phyloP scores from a whole-genome alignment of 23 red algal genomes.

The Gracilaria gracilis region DNA sequence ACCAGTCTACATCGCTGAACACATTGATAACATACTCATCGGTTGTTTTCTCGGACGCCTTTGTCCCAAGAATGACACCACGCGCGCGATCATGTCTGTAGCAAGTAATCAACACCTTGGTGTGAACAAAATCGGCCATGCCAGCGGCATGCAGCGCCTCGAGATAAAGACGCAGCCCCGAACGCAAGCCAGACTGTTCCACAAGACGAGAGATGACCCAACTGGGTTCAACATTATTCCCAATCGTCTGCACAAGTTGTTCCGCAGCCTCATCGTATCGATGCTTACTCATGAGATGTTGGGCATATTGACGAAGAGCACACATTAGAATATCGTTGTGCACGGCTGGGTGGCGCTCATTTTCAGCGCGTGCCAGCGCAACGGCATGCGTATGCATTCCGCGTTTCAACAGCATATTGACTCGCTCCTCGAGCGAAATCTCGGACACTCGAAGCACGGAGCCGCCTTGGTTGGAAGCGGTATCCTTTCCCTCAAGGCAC shows the following conservation, averaged over 20 bases:
- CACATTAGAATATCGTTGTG: slow-evolving; percentile 49
- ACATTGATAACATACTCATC: slow-evolving; percentile 75
- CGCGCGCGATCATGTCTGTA: slow-evolving; percentile 83
- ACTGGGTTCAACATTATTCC: slow-evolving; percentile 69
- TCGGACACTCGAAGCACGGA: slow-evolving; percentile 57
- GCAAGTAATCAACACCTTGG: slow-evolving; percentile 86
- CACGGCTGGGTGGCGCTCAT: not conserved
- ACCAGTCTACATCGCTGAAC: slow-evolving; percentile 76
- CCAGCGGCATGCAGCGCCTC: slow-evolving; percentile 76
- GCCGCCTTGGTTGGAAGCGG: not conserved
- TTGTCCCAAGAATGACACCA: slow-evolving; percentile 58
- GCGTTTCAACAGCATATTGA: slow-evolving; percentile 66
- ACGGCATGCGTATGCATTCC: slow-evolving; percentile 74
- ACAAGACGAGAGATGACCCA: slow-evolving; percentile 83
- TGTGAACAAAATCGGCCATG: slow-evolving; percentile 78
- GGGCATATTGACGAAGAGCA: slow-evolving; percentile 73
- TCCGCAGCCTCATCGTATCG: slow-evolving; percentile 79
- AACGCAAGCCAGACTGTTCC: slow-evolving; percentile 78
- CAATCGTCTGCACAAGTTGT: slow-evolving; percentile 71
- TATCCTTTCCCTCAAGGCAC: slow-evolving; percentile 23
- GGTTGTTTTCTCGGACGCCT: slow-evolving; percentile 65
- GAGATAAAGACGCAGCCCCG: slow-evolving; percentile 77
- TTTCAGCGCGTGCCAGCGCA: slow-evolving; percentile 56
- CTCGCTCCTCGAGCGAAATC: slow-evolving; percentile 66
- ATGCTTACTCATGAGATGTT: slow-evolving; percentile 69